These are phyloP conservation scores for Rhytidiadelphus loreus DNA, from an alignment of 225 moss, liverwort and hornwort genomes.

Conservation along the genomic window DNA sequence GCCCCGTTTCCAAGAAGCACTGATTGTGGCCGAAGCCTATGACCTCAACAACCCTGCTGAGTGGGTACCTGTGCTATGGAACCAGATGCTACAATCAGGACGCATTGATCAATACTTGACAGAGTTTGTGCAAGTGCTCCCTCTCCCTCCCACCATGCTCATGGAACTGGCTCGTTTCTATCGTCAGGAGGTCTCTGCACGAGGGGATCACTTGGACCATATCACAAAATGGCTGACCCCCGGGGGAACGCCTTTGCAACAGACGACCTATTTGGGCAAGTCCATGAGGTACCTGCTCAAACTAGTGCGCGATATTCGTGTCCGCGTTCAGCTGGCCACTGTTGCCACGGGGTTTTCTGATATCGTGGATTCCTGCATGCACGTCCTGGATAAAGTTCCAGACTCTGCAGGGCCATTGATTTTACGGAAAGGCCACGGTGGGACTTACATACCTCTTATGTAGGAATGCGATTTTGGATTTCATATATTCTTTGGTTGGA, in stretches of 20 bases:
- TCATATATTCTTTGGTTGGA: slow-evolving; percentile 21
- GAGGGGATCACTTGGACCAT: slow-evolving; percentile 67
- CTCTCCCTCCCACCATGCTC: slow-evolving; percentile 68
- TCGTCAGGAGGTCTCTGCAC: slow-evolving; percentile 68
- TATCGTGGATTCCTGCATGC: slow-evolving; percentile 65
- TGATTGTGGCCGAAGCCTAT: slow-evolving; percentile 92
- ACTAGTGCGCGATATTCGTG: slow-evolving; percentile 62
- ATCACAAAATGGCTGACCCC: slow-evolving; percentile 74
- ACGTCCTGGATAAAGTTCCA: slow-evolving; percentile 72
- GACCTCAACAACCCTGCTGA: slow-evolving; percentile 85
- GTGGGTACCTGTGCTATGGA: slow-evolving; percentile 94
- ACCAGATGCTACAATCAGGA: slow-evolving; percentile 63
- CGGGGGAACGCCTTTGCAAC: slow-evolving; percentile 52
- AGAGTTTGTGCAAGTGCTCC: slow-evolving; percentile 79
- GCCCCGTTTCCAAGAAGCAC: slow-evolving; percentile 74
- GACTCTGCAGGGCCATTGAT: slow-evolving; percentile 82
- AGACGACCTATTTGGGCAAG: slow-evolving; percentile 48
- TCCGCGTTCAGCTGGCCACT: slow-evolving; percentile 74
- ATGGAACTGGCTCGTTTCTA: slow-evolving; percentile 88
- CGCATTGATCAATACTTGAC: slow-evolving; percentile 75
- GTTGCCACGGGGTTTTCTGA: slow-evolving; percentile 84
- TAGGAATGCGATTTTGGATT: slow-evolving; percentile 27
- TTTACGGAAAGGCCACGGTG: slow-evolving; percentile 80
- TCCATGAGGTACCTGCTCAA: slow-evolving; percentile 78
- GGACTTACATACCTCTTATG: slow-evolving; percentile 91